Base-by-base conservation (phyloP, 2,329 filamentous ascomycete species). In the Escovopsis sp. region DNA sequence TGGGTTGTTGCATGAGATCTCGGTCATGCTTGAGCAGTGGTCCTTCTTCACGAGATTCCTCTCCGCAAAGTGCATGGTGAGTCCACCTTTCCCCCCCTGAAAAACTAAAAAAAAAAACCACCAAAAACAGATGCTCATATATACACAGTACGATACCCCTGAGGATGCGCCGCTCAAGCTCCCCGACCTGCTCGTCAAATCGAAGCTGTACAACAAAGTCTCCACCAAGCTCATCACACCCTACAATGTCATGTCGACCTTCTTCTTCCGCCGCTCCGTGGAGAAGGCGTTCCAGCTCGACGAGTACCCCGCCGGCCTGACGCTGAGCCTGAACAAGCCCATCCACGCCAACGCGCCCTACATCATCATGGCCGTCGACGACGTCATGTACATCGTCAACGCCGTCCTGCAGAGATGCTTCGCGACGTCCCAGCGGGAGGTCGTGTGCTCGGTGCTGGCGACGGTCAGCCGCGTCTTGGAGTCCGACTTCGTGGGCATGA, bases 371-470 rank as follows among this genome's bases (percentile, higher is more conserved):
- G 88, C 89, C 0, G 88, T 98, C 8, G 91, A 98, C 65, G 91
- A 95, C 63, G 87, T 96, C 55, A 96, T 98, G 89, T 98, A 96
- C 62, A 95, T 98, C 52, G 84, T 94, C 57, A 94, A 93, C 57
- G 81, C 89, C 39, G 83, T 96, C 30, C 70, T 96, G 7, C 82
- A 93, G 48, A 81, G 89, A 49, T 84, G 86, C 0, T 68, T 96
- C 16, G 81, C 84, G 1, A 96, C 93, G 1, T 85, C 84, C 2
- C 88, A 95, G 57, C 71, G 79, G 50, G 72, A 80, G 14, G 79
- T 94, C 4, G 74, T 94, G 16, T 76, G 76, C 35, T 84, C 76
- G 43, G 83, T 94, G 7, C 65, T 95, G 24, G 82, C 87, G 2
- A 82, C 79, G 0, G 69, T 96, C 5, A 76, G 81, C 14, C 76